Percentiles rank a stretch among this genome's conserved stretches.
Evolutionary conservation across 75 land plant species (phyloP).

Genomic region (Cryptomeria japonica): DNA sequence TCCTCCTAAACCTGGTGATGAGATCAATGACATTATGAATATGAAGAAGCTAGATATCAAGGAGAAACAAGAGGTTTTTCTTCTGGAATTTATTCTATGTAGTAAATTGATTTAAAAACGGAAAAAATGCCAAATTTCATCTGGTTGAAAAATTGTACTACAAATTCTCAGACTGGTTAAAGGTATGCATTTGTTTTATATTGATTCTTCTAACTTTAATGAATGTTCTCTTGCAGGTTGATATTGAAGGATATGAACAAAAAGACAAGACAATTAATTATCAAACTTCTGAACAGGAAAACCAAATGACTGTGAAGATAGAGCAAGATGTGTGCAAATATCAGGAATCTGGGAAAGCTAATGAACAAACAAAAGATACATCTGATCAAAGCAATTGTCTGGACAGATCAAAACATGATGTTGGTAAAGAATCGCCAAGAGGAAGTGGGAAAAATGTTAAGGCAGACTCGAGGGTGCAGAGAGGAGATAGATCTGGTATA

Average conservation of each 20-base stretch:
- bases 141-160: neutral
- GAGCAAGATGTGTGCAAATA: neutral
- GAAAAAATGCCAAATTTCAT: neutral
- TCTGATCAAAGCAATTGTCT: neutral
- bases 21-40: neutral
- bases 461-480: conserved; percentile 3
- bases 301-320: neutral
- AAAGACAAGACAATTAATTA: neutral
- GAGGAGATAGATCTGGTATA: conserved; percentile 11
- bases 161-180: neutral
- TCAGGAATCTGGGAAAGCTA: neutral
- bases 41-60: neutral
- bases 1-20: conserved; percentile 3
- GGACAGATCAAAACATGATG: neutral
- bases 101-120: neutral
- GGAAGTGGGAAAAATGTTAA: conserved; percentile 1
- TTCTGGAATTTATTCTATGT: neutral
- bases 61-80: conserved; percentile 12
- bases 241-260: neutral
- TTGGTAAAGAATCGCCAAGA: neutral
- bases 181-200: neutral
- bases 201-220: neutral
- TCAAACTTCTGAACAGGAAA: conserved; percentile 4
- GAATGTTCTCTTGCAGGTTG: conserved; percentile 2
- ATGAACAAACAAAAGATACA: neutral